Evolutionary conservation across 2,329 filamentous ascomycete species (phyloP).

Genomic region (Pseudogymnoascus sp.): DNA sequence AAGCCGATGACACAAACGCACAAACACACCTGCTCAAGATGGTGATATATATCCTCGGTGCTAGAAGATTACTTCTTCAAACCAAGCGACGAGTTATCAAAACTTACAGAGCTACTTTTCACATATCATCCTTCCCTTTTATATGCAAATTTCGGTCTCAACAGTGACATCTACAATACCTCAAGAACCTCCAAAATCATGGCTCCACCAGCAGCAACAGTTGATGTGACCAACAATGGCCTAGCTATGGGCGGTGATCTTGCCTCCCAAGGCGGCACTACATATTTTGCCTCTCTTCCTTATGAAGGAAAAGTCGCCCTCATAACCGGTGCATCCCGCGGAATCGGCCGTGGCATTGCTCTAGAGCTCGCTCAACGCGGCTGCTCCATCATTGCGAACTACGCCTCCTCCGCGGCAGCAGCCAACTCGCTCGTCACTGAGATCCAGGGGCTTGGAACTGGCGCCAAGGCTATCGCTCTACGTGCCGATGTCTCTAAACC

Average conservation of each 20-base stretch:
- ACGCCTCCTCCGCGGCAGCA: conserved; percentile 43
- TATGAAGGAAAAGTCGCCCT: conserved; percentile 47
- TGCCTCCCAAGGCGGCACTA: neutral
- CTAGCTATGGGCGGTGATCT: neutral
- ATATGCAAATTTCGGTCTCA: neutral
- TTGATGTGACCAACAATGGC: neutral
- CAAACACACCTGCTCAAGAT: neutral
- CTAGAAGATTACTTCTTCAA: neutral
- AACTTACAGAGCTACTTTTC: neutral
- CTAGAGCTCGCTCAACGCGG: conserved; percentile 59
- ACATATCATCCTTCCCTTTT: neutral
- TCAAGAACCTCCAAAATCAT: neutral
- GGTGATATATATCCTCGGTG: neutral
- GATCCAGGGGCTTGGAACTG: conserved; percentile 41
- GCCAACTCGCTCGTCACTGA: conserved; percentile 49
- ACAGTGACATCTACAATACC: neutral
- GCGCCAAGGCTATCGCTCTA: conserved; percentile 39
- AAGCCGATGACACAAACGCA: neutral
- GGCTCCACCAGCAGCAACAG: neutral
- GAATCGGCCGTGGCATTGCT: conserved; percentile 58
- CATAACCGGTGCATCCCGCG: conserved; percentile 56
- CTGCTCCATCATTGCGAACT: conserved; percentile 57
- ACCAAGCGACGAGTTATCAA: neutral
- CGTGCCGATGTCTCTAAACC: conserved; percentile 49
- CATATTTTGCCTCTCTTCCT: conserved; percentile 22